Conservation (phyloP, 805 yeast species). For the Saturnispora zaruensis region DNA sequence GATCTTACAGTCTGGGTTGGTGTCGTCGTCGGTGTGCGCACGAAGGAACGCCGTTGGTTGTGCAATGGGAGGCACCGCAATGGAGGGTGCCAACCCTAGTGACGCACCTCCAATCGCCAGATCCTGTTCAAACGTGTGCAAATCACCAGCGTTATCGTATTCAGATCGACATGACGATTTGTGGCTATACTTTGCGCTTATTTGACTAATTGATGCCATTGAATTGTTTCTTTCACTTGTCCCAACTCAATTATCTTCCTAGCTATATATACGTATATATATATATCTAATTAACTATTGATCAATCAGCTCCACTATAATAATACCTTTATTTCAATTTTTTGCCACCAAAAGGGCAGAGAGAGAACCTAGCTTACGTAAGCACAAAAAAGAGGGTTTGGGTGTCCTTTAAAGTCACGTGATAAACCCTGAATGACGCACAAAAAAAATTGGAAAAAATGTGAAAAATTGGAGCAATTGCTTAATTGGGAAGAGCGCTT, state of each 20-base stretch:
- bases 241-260: neutral
- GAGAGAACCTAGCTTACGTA: neutral
- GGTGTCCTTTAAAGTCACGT: neutral
- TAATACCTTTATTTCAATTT: neutral
- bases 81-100: slow-evolving; percentile 43
- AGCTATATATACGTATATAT: neutral
- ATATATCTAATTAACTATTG: neutral
- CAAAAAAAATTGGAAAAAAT: neutral
- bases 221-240: neutral
- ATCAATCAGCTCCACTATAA: neutral
- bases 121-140: slow-evolving; percentile 18
- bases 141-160: slow-evolving; percentile 6
- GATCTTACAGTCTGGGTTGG: slow-evolving; percentile 89
- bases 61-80: slow-evolving; percentile 73
- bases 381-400: neutral
- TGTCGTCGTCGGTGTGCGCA: slow-evolving; percentile 95
- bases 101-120: slow-evolving; percentile 15
- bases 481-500: neutral
- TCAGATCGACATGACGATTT: slow-evolving; percentile 11
- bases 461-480: neutral
- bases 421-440: neutral
- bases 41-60: slow-evolving; percentile 87
- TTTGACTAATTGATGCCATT: slow-evolving; percentile 26
- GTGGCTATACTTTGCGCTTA: slow-evolving; percentile 23
- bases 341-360: neutral